phyloP scores from a whole-genome alignment of 2,329 filamentous ascomycete genomes.

The Pyricularia grisea region DNA sequence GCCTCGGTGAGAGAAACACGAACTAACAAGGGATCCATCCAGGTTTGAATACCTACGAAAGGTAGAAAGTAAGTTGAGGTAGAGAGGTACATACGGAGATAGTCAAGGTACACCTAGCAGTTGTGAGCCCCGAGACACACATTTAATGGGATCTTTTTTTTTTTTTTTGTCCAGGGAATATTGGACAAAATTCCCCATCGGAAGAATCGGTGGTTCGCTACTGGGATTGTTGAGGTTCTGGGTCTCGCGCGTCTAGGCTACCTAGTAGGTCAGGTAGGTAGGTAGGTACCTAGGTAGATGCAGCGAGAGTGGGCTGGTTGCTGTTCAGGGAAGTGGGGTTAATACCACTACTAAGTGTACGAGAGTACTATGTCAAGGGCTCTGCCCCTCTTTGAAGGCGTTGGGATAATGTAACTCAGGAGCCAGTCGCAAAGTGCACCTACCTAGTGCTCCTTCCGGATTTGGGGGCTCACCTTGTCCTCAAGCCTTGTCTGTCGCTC shows the following conservation, averaged over 20 bases:
- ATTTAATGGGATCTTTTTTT: too few relatives aligned
- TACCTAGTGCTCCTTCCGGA: background rate
- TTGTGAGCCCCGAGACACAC: too few relatives aligned
- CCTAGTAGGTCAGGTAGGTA: too few relatives aligned
- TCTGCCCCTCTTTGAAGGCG: background rate
- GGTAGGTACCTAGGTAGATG: background rate
- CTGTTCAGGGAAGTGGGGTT: background rate
- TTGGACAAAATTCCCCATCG: background rate
- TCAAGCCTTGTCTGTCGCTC: background rate
- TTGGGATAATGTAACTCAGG: background rate
- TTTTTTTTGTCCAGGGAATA: background rate
- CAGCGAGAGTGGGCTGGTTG: background rate
- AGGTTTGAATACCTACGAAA: background rate
- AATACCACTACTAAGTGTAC: background rate
- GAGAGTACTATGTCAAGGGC: too few relatives aligned
- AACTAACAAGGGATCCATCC: background rate
- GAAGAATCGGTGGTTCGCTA: background rate
- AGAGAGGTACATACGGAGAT: too few relatives aligned
- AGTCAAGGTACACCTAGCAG: too few relatives aligned
- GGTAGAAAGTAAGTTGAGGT: too few relatives aligned
- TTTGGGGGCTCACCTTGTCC: background rate
- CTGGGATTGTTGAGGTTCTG: background rate
- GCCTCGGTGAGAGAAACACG: background rate
- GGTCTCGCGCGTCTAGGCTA: background rate
- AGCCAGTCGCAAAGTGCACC: background rate